A percentile compares a stretch with the other conserved stretches of the same genome.
Evolutionary conservation across 1,284 basidiomycete species (phyloP).

Genomic region (Macrocystidia cucumis): DNA sequence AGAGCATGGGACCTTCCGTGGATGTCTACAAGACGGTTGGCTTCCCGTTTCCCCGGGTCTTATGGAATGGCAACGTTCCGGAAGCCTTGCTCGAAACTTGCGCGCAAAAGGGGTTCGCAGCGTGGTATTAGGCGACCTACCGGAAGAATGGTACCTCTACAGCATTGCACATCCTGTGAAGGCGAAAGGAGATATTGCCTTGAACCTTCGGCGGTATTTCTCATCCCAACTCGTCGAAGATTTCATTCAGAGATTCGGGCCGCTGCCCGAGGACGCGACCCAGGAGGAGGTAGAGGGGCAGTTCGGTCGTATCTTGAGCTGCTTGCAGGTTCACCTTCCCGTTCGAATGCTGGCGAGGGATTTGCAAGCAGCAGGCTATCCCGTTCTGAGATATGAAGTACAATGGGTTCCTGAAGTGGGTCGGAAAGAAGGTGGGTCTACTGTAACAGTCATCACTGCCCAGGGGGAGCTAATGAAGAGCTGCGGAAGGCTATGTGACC

Average conservation of each 20-base stretch:
- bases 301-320: constrained; percentile 56
- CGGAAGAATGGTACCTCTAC: constrained; percentile 75
- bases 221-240: constrained; percentile 33
- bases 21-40: constrained; percentile 52
- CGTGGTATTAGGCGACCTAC: constrained; percentile 59
- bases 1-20: constrained; percentile 60
- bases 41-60: constrained; percentile 40
- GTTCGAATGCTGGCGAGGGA: constrained; percentile 57
- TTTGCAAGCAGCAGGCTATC: constrained; percentile 44
- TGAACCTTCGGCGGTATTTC: constrained; percentile 60
- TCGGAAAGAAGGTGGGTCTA: constrained; percentile 40
- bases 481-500: constrained; percentile 59
- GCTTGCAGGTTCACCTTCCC: constrained; percentile 66
- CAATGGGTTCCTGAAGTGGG: constrained; percentile 58
- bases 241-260: constrained; percentile 38
- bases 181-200: constrained; percentile 37
- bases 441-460: constrained; percentile 3
- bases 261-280: constrained; percentile 26
- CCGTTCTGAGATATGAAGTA: constrained; percentile 62
- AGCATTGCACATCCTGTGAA: constrained; percentile 55
- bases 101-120: constrained; percentile 49
- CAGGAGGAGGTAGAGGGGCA: constrained; percentile 34
- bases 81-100: constrained; percentile 47
- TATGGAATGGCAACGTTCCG: constrained; percentile 64
- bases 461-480: too few species aligned